Evolutionary conservation across 208 protist species (phyloP).

Genomic region (Acanthamoeba divionensis): DNA sequence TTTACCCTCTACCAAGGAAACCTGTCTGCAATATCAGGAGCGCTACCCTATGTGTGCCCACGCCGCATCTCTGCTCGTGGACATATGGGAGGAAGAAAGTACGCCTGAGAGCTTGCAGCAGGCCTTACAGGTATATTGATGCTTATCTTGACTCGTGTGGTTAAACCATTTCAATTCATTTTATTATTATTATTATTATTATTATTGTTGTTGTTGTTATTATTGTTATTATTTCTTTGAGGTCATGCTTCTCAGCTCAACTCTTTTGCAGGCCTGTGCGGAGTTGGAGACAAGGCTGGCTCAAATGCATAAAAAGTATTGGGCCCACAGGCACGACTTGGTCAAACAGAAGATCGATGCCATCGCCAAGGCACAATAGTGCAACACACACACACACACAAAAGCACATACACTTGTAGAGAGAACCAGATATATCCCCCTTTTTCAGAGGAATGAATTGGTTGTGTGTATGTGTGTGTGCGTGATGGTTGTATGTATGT

Average conservation of each 20-base stretch:
- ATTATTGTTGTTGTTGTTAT: neutral
- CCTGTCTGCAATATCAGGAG: neutral
- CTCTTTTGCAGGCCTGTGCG: neutral
- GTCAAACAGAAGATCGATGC: too few species aligned
- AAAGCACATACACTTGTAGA: too few species aligned
- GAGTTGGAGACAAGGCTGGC: neutral
- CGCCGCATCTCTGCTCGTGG: neutral
- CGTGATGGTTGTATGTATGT: too few species aligned
- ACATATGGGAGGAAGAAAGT: conserved; percentile 19
- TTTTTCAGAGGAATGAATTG: too few species aligned
- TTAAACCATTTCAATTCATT: neutral
- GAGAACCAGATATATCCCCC: too few species aligned
- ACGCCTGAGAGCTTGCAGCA: neutral
- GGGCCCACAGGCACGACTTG: neutral
- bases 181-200: neutral
- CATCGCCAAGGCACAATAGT: too few species aligned
- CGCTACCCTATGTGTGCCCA: conserved; percentile 18
- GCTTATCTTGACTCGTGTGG: neutral
- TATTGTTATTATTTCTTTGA: neutral
- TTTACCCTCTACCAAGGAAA: neutral
- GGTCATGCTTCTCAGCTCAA: neutral
- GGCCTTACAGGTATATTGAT: neutral
- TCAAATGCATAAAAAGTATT: conserved; percentile 28
- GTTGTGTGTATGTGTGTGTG: too few species aligned
- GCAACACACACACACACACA: too few species aligned